phyloP scores from a whole-genome alignment of 768 basidiomycete genomes.

The Tremella fuciformis region DNA sequence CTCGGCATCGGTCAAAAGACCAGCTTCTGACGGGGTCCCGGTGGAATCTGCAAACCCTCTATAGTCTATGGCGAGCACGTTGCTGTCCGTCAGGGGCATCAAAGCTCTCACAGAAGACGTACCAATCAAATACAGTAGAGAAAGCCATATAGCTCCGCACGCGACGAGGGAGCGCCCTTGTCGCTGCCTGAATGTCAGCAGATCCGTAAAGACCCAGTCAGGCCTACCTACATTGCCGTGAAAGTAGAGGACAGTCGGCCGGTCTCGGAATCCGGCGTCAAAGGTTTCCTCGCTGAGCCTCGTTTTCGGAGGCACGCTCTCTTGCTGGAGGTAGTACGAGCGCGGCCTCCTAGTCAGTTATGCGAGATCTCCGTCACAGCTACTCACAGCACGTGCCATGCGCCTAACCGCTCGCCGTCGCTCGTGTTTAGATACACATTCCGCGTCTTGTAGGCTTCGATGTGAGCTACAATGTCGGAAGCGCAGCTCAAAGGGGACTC shows the following conservation, averaged over 20 bases:
- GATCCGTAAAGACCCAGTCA: not conserved
- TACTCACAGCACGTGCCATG: constrained; percentile 48
- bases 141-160: constrained; percentile 68
- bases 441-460: constrained; percentile 69
- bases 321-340: constrained; percentile 25
- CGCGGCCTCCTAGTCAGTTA: constrained; percentile 51
- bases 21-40: constrained; percentile 71
- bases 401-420: constrained; percentile 74
- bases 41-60: constrained; percentile 86
- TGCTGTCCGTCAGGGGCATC: constrained; percentile 59
- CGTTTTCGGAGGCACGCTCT: constrained; percentile 9
- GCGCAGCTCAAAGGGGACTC: constrained; percentile 36
- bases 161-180: constrained; percentile 66
- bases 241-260: constrained; percentile 82
- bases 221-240: constrained; percentile 66
- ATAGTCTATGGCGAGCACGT: constrained; percentile 85
- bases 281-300: constrained; percentile 55
- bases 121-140: constrained; percentile 53
- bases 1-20: constrained; percentile 66
- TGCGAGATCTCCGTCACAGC: constrained; percentile 55
- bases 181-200: constrained; percentile 58
- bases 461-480: not conserved
- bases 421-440: constrained; percentile 68
- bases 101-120: constrained; percentile 1
- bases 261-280: constrained; percentile 58